Evolutionary conservation across 2,329 filamentous ascomycete species (phyloP).

Genomic region (Acarospora socialis): DNA sequence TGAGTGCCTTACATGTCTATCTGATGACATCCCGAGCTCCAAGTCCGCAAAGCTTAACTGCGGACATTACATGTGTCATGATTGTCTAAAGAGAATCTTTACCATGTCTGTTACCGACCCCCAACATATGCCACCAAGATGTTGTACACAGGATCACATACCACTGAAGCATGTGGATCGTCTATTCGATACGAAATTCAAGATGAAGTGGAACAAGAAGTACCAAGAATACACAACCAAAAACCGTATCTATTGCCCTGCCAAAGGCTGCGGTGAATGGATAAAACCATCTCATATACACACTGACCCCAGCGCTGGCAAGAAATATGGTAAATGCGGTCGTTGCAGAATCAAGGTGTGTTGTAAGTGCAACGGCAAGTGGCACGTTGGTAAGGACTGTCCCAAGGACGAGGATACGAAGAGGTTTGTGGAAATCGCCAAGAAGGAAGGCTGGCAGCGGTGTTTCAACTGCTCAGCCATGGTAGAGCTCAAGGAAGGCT

Average conservation of each 20-base stretch:
- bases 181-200: conserved; percentile 60
- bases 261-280: conserved; percentile 59
- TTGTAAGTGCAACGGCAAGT: conserved; percentile 55
- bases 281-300: conserved; percentile 59
- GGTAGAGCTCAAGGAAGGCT: conserved; percentile 69
- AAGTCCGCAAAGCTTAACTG: conserved; percentile 61
- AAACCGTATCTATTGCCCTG: conserved; percentile 66
- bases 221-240: conserved; percentile 61
- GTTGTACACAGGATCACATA: conserved; percentile 61
- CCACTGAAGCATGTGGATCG: conserved; percentile 61
- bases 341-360: conserved; percentile 64
- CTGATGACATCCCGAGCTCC: conserved; percentile 47
- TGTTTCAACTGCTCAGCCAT: conserved; percentile 65
- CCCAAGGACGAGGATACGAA: conserved; percentile 36
- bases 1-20: conserved; percentile 58
- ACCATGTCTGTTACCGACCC: conserved; percentile 62
- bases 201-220: conserved; percentile 66
- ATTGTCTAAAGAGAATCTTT: conserved; percentile 62
- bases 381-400: conserved; percentile 57
- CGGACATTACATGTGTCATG: conserved; percentile 66
- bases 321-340: conserved; percentile 55
- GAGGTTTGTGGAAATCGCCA: conserved; percentile 45
- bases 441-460: conserved; percentile 59
- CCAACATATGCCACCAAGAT: conserved; percentile 71
- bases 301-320: conserved; percentile 34